Base-by-base conservation (phyloP, 257 asterid genomes). In the Cordia subcordata region DNA sequence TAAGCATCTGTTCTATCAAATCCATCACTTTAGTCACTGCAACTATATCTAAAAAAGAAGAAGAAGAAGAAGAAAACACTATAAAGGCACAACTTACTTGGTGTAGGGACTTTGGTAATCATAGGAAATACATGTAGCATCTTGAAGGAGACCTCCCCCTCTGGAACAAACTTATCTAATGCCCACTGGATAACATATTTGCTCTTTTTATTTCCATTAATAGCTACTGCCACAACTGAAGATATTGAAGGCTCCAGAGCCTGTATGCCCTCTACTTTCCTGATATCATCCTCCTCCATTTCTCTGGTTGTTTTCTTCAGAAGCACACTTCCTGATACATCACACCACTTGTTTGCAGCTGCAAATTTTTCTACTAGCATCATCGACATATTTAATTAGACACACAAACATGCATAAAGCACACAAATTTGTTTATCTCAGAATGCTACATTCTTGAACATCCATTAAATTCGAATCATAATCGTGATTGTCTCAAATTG, bases 81-180 rank as follows among this genome's bases (percentile, higher is more conserved):
- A n/a, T 16, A 50, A 23, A 20, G 8, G 22, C 23, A 16, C 55
- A 50, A 76, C 95, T 83, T 79, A 91, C 98, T 88, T 5, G 95
- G 95, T 33, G 96, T 85, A 49, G 95, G 96, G 52, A 91, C 83
- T 55, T 80, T 49, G 23, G 72, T 13, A 57, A 82, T 72, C 63
- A 64, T 55, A 1, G 95, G 90, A 40, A 86, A 91, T 35, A 91
- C 81, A 17, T 85, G 85, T 11, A 91, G 75, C 75, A 91, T 58
- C 66, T 40, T 84, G 87, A 88, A 84, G 77, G 58, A 62, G 64
- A 76, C 57, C 49, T 61, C 58, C 52, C 88, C 90, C 71, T 91
- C 90, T n/a, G 85, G 81, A n/a, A 81, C 82, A 65, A 91, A 86
- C 62, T 88, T 91, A 10, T 91, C 96, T 73, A 91, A 66, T n/a